Evolutionary conservation across 768 basidiomycete species (phyloP), one percentile per base, ranked within the genome.

Genomic region (Xanthoconium purpureum): DNA sequence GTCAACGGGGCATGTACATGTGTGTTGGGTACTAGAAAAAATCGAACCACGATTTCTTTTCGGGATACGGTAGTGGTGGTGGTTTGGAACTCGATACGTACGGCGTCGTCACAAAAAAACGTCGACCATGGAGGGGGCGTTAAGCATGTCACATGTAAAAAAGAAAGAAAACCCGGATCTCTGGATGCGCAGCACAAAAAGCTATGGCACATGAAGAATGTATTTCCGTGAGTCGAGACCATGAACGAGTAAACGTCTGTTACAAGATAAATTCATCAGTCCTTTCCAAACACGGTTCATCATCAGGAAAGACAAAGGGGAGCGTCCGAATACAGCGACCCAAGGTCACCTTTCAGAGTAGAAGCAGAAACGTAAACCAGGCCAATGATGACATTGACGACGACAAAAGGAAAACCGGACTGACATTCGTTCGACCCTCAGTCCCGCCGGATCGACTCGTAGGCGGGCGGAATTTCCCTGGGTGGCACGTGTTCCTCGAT

Each of bases 391-490:
- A 32, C 15, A n/a, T 13, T 17, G 47, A 36, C 6, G 5, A 38
- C 3, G 29, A 47, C 5, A 29, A 49, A 9, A 13, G 11, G 48
- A 40, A 28, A 9, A 5, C 24, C 24, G 52, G 38, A 53, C 37
- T 32, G 48, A 40, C 38, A 18, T 35, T 24, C 15, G 9, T 3
- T 24, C 18, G 40, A 13, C 40, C 39, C 36, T 60, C 54, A 65
- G 30, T 65, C 61, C 15, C 49, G 62, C 30, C 37, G 60, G 39
- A 70, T 70, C 13, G 69, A 70, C 0, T 70, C 69, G 47, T 70
- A 70, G 2, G 69, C 29, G 12, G 69, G 69, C 0, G 69, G 69
- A 18, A 70, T 67, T 53, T 70, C 69, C 28, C 57, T 63, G 5
- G 63, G 69, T 14, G 58, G 50, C 3, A 18, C 24, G 18, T 50